Evolutionary conservation across 495 filamentous ascomycete genomes (phyloP), one percentile per base, ranked within the genome.

Genomic region (Penicillium simplicissimum): DNA sequence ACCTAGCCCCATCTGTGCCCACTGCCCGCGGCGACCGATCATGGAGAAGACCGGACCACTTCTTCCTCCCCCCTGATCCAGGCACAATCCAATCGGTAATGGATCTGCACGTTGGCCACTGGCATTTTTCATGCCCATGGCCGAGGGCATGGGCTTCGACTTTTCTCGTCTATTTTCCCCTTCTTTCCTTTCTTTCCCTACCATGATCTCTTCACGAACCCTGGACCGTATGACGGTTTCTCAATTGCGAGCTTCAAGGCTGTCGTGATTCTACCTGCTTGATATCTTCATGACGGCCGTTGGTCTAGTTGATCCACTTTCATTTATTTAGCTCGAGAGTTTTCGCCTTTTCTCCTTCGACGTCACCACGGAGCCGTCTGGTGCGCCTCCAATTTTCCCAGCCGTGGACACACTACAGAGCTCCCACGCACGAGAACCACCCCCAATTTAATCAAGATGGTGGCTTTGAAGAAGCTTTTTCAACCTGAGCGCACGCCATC

Each of bases 401-500:
- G n/a, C 8, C 13, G 45, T 15, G 45, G 45, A 31, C 45, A 49
- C 23, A 47, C 48, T n/a, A 33, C 40, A n/a, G 33, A 33, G 36
- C 52, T 34, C 53, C 60, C 11, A 49, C 59, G 47, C 52, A 57
- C 51, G 34, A 58, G 35, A 48, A 36, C 23, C 43, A 45, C 19
- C 23, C 23, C 31, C 42, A 37, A 48, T 52, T 6, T 31, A 45
- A 10, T 34, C 60, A 73, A 58, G 6, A 79, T 80, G 76, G 77
- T 74, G 53, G 70, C 62, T 36, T 57, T 80, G 42, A 75, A 68
- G 64, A 75, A 70, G 31, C 62, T 80, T 9, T 80, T 80, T 45
- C 68, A 70, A 17, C 42, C 67, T 48, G 76, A 77, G n/a, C 73
- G 67, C 55, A 31, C 54, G 35, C 45, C 61, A 19, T 63, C 65